These are phyloP conservation scores for Blastomyces percursus DNA, from an alignment of 2,329 filamentous ascomycete genomes.

Conservation along the genomic window DNA sequence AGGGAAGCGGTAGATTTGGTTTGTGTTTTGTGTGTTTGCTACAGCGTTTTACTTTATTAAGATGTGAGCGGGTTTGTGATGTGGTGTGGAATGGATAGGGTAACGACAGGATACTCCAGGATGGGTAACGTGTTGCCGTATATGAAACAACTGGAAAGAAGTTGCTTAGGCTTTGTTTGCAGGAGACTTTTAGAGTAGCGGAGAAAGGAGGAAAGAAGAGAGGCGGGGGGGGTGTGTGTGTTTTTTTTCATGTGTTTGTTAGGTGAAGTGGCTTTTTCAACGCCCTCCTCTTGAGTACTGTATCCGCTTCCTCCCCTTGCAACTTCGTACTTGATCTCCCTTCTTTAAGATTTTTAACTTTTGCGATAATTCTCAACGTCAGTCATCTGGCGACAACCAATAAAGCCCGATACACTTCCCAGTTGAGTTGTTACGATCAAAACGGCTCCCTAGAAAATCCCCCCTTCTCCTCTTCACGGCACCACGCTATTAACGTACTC, in stretches of 20 bases:
- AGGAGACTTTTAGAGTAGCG: not conserved
- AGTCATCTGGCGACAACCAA: not conserved
- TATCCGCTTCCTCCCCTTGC: not conserved
- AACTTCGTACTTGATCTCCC: not conserved
- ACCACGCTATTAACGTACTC: no score
- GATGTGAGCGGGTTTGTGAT: not conserved
- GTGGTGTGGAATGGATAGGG: not conserved
- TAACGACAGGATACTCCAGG: not conserved
- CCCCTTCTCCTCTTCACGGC: no score
- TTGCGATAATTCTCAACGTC: not conserved
- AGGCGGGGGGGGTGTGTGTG: no score
- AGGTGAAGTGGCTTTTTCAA: no score
- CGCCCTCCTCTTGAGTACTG: not conserved
- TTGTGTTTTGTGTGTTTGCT: not conserved
- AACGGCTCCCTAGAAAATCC: not conserved
- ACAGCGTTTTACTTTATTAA: not conserved
- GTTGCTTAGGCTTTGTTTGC: not conserved
- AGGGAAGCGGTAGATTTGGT: slow-evolving; percentile 52
- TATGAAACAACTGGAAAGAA: not conserved
- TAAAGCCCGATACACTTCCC: not conserved
- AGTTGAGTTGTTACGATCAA: no score
- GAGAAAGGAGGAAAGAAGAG: no score
- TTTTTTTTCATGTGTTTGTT: no score
- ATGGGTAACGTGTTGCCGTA: not conserved
- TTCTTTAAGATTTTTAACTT: not conserved